Evolutionary conservation across 73 alveolate genomes (phyloP).

Genomic region (Paramecium pentaurelia): DNA sequence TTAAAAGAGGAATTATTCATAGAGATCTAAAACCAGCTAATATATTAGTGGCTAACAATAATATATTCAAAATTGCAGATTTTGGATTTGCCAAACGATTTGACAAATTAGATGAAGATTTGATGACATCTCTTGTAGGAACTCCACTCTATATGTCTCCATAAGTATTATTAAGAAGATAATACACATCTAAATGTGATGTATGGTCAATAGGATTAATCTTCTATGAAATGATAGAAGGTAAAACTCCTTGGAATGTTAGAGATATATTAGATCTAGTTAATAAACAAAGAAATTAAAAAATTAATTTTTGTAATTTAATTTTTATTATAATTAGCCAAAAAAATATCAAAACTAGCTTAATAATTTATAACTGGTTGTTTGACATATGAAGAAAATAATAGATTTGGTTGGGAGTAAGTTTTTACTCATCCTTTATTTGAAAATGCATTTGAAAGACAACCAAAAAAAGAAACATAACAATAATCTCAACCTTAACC

Average conservation of each 20-base stretch:
- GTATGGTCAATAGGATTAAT: constrained; percentile 65
- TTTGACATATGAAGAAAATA: constrained; percentile 27
- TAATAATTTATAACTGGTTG: constrained; percentile 9
- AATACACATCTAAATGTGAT: constrained; percentile 59
- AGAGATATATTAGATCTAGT: constrained; percentile 53
- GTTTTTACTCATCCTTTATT: constrained; percentile 48
- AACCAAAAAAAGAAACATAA: not conserved
- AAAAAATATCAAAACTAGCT: not conserved
- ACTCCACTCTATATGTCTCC: constrained; percentile 67
- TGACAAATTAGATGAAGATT: constrained; percentile 55
- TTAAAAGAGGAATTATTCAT: constrained; percentile 63
- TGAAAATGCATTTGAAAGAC: constrained; percentile 34
- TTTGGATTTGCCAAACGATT: constrained; percentile 64
- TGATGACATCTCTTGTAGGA: constrained; percentile 63
- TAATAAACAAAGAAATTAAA: constrained; percentile 47
- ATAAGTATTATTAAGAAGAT: constrained; percentile 44
- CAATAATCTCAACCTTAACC: not conserved
- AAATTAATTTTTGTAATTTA: not conserved
- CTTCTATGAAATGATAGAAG: constrained; percentile 57
- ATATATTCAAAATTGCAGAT: constrained; percentile 59
- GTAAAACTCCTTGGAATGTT: constrained; percentile 64
- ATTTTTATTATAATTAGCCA: not conserved
- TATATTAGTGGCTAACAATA: constrained; percentile 59
- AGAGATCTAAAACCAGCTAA: constrained; percentile 75
- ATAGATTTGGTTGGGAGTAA: constrained; percentile 39